phyloP scores from a whole-genome alignment of 768 basidiomycete species.

The Boletus subcaerulescens region DNA sequence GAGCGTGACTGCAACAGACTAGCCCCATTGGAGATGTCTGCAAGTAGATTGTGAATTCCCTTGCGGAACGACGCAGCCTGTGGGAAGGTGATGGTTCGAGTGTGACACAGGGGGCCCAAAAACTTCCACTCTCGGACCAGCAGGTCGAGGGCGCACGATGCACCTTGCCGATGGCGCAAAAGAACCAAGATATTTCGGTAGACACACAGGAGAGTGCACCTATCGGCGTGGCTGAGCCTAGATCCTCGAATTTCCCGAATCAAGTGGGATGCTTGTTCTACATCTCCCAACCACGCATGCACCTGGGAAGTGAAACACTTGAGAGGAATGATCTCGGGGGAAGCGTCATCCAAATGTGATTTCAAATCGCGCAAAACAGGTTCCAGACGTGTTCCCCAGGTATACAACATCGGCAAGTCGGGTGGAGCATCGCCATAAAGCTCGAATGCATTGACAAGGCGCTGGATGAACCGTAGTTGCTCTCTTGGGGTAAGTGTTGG shows the following conservation, averaged over 20 bases:
- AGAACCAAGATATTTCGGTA: slow-evolving; percentile 40
- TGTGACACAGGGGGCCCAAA: slow-evolving; percentile 24
- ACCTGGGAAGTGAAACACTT: slow-evolving; percentile 33
- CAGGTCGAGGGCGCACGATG: slow-evolving; percentile 36
- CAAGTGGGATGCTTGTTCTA: slow-evolving; percentile 33
- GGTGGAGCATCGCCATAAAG: slow-evolving; percentile 11
- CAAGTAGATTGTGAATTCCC: slow-evolving; percentile 26
- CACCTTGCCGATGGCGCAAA: slow-evolving; percentile 32
- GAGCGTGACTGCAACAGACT: slow-evolving; percentile 19
- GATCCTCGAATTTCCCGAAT: slow-evolving; percentile 25
- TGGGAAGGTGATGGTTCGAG: slow-evolving; percentile 1
- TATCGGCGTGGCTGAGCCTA: slow-evolving; percentile 20
- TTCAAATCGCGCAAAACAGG: slow-evolving; percentile 30
- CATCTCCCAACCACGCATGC: slow-evolving; percentile 36
- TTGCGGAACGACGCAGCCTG: slow-evolving; percentile 28
- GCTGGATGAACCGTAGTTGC: slow-evolving; percentile 29
- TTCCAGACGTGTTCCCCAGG: slow-evolving; percentile 40
- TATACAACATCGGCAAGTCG: slow-evolving; percentile 22
- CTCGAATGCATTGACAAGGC: slow-evolving; percentile 15
- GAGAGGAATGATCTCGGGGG: slow-evolving; percentile 17
- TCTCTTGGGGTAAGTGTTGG: slow-evolving; percentile 19
- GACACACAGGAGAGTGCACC: slow-evolving; percentile 23
- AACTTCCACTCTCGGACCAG: slow-evolving; percentile 39
- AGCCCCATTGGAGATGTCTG: slow-evolving; percentile 34
- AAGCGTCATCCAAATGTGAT: slow-evolving; percentile 19